A percentile compares a stretch with the other conserved stretches of the same genome.
Conservation (phyloP, 2,329 filamentous ascomycete genomes). For the Claviceps humidiphila region DNA sequence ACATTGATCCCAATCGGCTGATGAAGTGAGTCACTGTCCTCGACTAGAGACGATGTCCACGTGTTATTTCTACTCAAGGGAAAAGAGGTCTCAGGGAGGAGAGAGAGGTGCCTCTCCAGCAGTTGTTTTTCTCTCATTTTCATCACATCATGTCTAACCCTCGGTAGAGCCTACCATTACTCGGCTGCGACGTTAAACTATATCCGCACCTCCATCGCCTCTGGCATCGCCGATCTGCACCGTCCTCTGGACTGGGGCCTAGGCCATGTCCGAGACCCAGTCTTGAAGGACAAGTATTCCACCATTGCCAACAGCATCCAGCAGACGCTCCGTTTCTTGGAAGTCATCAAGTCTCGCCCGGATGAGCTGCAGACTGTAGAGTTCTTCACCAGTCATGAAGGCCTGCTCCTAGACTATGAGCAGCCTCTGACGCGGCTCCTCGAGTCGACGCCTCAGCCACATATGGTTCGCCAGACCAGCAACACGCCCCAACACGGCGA, state of each 20-base stretch:
- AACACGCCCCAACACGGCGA: background rate
- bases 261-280: constrained; percentile 75
- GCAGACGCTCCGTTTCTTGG: constrained; percentile 87
- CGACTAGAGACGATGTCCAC: background rate
- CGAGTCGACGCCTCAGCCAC: constrained; percentile 41
- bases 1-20: constrained; percentile 69
- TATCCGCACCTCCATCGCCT: constrained; percentile 67
- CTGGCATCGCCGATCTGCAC: constrained; percentile 87
- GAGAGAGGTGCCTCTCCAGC: background rate
- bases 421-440: constrained; percentile 69
- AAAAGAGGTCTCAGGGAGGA: too few relatives aligned
- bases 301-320: constrained; percentile 74
- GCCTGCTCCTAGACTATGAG: constrained; percentile 87
- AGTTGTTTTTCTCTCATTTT: background rate
- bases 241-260: constrained; percentile 90
- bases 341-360: constrained; percentile 76
- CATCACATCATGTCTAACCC: background rate
- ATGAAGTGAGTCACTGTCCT: constrained; percentile 42
- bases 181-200: constrained; percentile 93
- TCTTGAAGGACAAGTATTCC: constrained; percentile 75
- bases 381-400: constrained; percentile 91
- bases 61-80: background rate
- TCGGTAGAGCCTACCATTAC: constrained; percentile 72
- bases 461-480: constrained; percentile 8
- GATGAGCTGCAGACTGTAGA: constrained; percentile 83